Base-by-base conservation (phyloP, 2,329 filamentous ascomycete genomes). In the Nectriaceae sp. region DNA sequence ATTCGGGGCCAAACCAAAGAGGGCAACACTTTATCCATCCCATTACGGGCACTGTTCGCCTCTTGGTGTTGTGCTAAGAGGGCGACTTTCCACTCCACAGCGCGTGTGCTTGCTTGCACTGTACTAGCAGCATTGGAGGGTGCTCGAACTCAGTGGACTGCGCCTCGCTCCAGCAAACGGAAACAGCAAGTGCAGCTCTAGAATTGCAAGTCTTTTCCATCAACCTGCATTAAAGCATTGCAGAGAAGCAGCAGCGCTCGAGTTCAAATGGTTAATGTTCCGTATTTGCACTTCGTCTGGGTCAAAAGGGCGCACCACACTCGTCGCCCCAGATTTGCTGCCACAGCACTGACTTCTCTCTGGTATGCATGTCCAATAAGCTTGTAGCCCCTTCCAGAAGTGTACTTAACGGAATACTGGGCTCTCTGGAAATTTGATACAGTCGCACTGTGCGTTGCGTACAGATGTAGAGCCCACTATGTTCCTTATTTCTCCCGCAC, bases 321-420 rank as follows among this genome's bases (percentile, higher is more conserved):
- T n/a, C n/a, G n/a, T n/a, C n/a, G n/a, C n/a, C n/a, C n/a, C n/a
- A n/a, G n/a, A n/a, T n/a, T n/a, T n/a, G n/a, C n/a, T n/a, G n/a
- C n/a, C n/a, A n/a, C n/a, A n/a, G n/a, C n/a, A n/a, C n/a, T n/a
- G n/a, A n/a, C n/a, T n/a, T n/a, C n/a, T n/a, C 13, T 29, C 24
- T 29, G 24, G 37, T 39, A 39, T 39, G 37, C 37, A 21, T 39
- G 37, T 20, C 37, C 16, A 39, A 21, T 39, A 39, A 39, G 37
- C 18, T 37, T 37, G 33, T 37, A 16, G 16, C 16, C 33, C 33
- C 26, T 15, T 15, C 26, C 26, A 31, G 26, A 15, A 8, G 8
- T 31, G 26, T 8, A 8, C 26, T 31, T 15, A 31, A 31, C n/a
- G n/a, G n/a, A n/a, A n/a, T n/a, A n/a, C n/a, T n/a, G n/a, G n/a